phyloP scores from a whole-genome alignment of 148 eudicot species.

The Hydrangea macrophylla region DNA sequence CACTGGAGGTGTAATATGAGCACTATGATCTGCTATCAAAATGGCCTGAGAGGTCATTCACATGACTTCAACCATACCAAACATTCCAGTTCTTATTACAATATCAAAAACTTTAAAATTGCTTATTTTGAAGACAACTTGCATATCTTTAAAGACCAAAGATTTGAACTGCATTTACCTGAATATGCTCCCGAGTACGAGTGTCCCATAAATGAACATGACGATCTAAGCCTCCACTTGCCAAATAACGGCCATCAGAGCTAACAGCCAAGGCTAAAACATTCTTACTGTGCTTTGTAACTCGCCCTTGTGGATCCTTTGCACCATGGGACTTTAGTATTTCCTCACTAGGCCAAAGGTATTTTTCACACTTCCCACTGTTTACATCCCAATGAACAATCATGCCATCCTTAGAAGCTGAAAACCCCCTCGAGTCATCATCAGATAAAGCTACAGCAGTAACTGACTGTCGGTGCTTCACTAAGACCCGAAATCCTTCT shows the following conservation, averaged over 20 bases:
- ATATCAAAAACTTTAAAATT: neutral
- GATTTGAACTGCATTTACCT: slow-evolving; percentile 36
- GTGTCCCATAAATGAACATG: slow-evolving; percentile 96
- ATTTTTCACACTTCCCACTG: slow-evolving; percentile 70
- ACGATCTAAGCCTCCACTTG: slow-evolving; percentile 87
- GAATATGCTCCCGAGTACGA: slow-evolving; percentile 76
- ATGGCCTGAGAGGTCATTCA: neutral
- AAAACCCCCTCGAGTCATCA: slow-evolving; percentile 81
- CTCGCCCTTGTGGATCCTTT: slow-evolving; percentile 64
- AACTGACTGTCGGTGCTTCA: slow-evolving; percentile 83
- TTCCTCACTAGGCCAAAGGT: slow-evolving; percentile 74
- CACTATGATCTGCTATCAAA: neutral
- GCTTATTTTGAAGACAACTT: neutral
- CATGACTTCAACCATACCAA: neutral
- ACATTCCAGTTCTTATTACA: neutral
- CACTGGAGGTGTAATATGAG: neutral
- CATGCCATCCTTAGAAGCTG: slow-evolving; percentile 91
- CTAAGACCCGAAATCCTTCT: slow-evolving; percentile 50
- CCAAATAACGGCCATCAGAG: slow-evolving; percentile 91
- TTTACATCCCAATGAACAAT: slow-evolving; percentile 88
- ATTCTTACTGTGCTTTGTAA: slow-evolving; percentile 64
- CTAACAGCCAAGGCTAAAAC: slow-evolving; percentile 79
- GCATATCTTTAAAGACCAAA: neutral
- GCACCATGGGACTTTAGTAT: slow-evolving; percentile 69
- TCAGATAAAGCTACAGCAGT: slow-evolving; percentile 76